These are phyloP conservation scores for Colletotrichum abscissum DNA, from an alignment of 2,329 filamentous ascomycete genomes.

Conservation along the genomic window DNA sequence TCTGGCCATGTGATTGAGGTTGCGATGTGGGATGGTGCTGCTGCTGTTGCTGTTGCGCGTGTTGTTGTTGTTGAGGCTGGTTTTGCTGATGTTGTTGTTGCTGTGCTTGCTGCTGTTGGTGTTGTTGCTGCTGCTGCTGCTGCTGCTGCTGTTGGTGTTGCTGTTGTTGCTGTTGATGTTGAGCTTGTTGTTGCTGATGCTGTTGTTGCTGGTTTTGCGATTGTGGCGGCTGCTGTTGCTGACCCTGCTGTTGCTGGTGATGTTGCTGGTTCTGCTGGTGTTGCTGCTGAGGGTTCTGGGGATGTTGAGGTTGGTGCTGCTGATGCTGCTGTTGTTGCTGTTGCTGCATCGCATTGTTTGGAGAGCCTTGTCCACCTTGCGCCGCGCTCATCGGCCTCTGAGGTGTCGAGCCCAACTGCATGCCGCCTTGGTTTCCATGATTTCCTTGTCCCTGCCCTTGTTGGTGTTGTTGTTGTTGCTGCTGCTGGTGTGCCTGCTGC, in stretches of 20 bases:
- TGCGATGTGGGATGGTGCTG: constrained; percentile 48
- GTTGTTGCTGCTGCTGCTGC: constrained; percentile 41
- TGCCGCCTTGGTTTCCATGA: constrained; percentile 37
- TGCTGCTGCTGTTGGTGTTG: constrained; percentile 51
- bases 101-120: constrained; percentile 42
- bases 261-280: constrained; percentile 51
- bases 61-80: constrained; percentile 49
- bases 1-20: constrained; percentile 46
- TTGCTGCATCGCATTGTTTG: constrained; percentile 44
- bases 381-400: constrained; percentile 44
- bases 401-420: constrained; percentile 43
- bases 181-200: constrained; percentile 38
- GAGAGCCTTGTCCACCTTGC: constrained; percentile 45
- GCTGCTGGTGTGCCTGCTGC: constrained; percentile 43
- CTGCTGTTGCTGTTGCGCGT: constrained; percentile 49
- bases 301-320: constrained; percentile 45
- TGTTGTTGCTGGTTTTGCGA: constrained; percentile 42
- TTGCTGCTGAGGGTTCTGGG: constrained; percentile 45
- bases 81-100: constrained; percentile 49
- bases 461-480: constrained; percentile 50
- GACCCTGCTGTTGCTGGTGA: constrained; percentile 43
- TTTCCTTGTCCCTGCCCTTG: constrained; percentile 49
- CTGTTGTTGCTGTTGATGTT: constrained; percentile 45
- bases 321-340: constrained; percentile 44
- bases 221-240: constrained; percentile 44